phyloP scores from a whole-genome alignment of 2,329 filamentous ascomycete genomes.

The Parafenestella ontariensis region DNA sequence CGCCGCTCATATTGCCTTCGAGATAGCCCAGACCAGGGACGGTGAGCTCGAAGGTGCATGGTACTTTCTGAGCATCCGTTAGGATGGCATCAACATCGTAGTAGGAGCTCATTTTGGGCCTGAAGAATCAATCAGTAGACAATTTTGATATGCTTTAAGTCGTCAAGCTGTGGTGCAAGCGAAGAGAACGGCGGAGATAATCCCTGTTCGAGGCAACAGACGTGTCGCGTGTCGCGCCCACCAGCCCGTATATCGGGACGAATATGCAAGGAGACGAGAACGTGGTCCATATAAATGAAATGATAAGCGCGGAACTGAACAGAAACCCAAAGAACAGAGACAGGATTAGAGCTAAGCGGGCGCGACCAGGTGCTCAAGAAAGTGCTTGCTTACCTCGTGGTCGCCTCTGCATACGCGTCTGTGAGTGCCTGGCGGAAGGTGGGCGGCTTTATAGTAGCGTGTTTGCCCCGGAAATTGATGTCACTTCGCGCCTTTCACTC shows the following conservation, averaged over 20 bases:
- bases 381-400: conserved; percentile 26
- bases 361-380: not conserved
- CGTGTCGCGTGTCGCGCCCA: conserved; percentile 36
- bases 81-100: conserved; percentile 86
- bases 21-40: conserved; percentile 87
- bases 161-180: not conserved
- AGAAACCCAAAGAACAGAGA: conserved; percentile 8
- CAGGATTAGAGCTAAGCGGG: not conserved
- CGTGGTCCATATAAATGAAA: conserved; percentile 1
- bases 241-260: conserved; percentile 17
- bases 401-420: conserved; percentile 38
- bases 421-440: conserved; percentile 36
- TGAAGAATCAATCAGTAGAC: conserved; percentile 6
- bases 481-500: conserved; percentile 13
- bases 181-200: conserved; percentile 4
- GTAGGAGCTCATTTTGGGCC: conserved; percentile 65
- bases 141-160: not conserved
- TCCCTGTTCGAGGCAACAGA: conserved; percentile 16
- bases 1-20: conserved; percentile 76
- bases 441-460: conserved; percentile 25
- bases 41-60: conserved; percentile 91
- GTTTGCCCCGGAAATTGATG: conserved; percentile 12
- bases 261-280: conserved; percentile 27
- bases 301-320: not conserved
- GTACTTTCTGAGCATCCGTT: conserved; percentile 92